Evolutionary conservation across 345 rosid species (phyloP), one percentile per base, ranked within the genome.

Genomic region (Schrenkiella parvula): DNA sequence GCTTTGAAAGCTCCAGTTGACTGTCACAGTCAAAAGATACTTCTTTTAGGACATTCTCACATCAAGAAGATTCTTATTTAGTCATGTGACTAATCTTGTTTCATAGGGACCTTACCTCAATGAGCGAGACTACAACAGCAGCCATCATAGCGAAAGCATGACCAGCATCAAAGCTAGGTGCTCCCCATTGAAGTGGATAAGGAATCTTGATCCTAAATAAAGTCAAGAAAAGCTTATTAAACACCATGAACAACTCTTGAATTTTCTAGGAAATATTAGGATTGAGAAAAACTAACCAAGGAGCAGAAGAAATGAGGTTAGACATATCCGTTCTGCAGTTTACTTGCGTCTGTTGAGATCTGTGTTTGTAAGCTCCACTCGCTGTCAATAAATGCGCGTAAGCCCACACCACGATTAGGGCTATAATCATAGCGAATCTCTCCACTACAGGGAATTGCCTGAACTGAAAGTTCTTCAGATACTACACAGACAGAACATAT

Each of bases 121-220:
- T 80, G 71, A 95, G 57, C 10, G 99, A 95, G 73, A 95, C 99
- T 5, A 95, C 64, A 68, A 87, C 98, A 34, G 99, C 91, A 29
- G 98, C 98, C 93, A 95, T 90, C 99, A 92, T 95, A 57, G 92
- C 99, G 21, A 92, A 91, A 64, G 97, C 89, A 84, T 92, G 99
- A 34, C 97, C 96, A 53, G 93, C 99, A 86, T 95, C 89, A 74
- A 95, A 95, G 54, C 89, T 92, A 54, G 98, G 99, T 39, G 99
- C 99, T 59, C 99, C 99, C 99, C 99, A 95, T 56, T 95, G 93
- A 38, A 92, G 98, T 82, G 99, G 99, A 80, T 91, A 95, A 26
- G 98, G 99, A 41, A 92, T 84, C 79, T 88, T 91, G 80, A 95
- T 86, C 99, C 99, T 95, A 29, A 19, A 52, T 25, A 2, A 23